Percentiles rank a stretch among this genome's conserved stretches.
Conservation (phyloP, 768 basidiomycete species). For the Lentinula boryana region DNA sequence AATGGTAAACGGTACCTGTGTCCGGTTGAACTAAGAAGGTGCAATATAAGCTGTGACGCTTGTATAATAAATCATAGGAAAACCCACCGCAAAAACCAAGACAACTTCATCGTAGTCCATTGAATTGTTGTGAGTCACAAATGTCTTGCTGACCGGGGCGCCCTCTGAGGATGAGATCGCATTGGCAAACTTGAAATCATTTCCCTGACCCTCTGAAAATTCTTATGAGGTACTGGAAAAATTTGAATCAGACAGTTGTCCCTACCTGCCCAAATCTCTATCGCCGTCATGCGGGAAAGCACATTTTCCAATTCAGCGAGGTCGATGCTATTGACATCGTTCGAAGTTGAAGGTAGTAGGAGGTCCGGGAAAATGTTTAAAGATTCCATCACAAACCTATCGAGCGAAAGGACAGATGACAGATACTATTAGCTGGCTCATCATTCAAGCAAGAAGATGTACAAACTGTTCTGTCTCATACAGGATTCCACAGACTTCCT, state of each 20-base stretch:
- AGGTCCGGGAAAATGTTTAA: conserved; percentile 2
- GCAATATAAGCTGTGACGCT: background rate
- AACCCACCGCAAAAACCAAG: background rate
- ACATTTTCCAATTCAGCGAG: conserved; percentile 3
- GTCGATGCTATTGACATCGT: background rate
- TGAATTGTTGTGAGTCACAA: background rate
- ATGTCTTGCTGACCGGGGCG: background rate
- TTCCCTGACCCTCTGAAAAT: background rate
- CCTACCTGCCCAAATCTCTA: conserved; percentile 3
- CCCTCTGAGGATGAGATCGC: background rate
- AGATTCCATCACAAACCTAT: conserved; percentile 5
- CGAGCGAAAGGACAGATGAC: no score
- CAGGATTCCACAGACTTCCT: background rate
- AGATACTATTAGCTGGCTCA: background rate
- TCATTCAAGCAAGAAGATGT: background rate
- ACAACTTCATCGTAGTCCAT: background rate
- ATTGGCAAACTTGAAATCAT: conserved; percentile 1
- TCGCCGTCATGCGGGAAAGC: conserved; percentile 6
- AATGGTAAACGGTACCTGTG: background rate
- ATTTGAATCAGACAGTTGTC: background rate
- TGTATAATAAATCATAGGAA: background rate
- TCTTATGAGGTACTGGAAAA: background rate
- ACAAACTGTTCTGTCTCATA: conserved; percentile 4
- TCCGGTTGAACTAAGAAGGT: background rate
- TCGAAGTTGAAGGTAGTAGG: background rate